phyloP scores from a whole-genome alignment of 1,284 basidiomycete species.

The Trichosporon coremiiforme region DNA sequence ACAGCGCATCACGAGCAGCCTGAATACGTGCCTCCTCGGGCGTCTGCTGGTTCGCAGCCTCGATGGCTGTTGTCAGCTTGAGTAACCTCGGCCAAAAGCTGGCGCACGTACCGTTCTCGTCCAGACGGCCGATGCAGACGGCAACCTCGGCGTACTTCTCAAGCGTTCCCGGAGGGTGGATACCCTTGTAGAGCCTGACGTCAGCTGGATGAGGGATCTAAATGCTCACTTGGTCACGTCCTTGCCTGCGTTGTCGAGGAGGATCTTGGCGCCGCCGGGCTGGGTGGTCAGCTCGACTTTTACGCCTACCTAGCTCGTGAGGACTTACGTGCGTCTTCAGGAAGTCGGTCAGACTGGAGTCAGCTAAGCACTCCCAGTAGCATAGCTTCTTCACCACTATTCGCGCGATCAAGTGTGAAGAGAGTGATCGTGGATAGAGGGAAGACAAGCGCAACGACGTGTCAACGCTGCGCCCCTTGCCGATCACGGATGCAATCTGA shows the following conservation, averaged over 20 bases:
- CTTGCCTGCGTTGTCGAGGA: slow-evolving; percentile 43
- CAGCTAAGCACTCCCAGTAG: slow-evolving; percentile 18
- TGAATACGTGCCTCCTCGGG: slow-evolving; percentile 33
- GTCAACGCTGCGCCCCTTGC: background rate
- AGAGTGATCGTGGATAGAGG: too few species aligned
- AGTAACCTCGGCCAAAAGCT: slow-evolving; percentile 40
- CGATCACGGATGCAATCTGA: background rate
- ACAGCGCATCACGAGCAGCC: slow-evolving; percentile 37
- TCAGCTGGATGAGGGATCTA: slow-evolving; percentile 11
- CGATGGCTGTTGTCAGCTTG: slow-evolving; percentile 22
- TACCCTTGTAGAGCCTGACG: slow-evolving; percentile 34
- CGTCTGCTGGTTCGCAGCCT: slow-evolving; percentile 8
- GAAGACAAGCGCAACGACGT: background rate
- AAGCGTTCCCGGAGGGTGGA: slow-evolving; percentile 37
- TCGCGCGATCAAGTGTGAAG: too few species aligned
- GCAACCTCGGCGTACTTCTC: slow-evolving; percentile 34
- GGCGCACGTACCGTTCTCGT: slow-evolving; percentile 72
- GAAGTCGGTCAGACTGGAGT: slow-evolving; percentile 40
- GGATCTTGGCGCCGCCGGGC: slow-evolving; percentile 44
- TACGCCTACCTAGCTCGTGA: background rate
- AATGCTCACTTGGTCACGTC: slow-evolving; percentile 38
- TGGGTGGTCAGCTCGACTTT: slow-evolving; percentile 16
- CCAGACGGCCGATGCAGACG: slow-evolving; percentile 78
- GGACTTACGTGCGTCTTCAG: slow-evolving; percentile 31
- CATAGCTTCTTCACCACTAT: background rate